Evolutionary conservation across 805 yeast species (phyloP), one percentile per base, ranked within the genome.

Genomic region (Yamadazyma endophytica): DNA sequence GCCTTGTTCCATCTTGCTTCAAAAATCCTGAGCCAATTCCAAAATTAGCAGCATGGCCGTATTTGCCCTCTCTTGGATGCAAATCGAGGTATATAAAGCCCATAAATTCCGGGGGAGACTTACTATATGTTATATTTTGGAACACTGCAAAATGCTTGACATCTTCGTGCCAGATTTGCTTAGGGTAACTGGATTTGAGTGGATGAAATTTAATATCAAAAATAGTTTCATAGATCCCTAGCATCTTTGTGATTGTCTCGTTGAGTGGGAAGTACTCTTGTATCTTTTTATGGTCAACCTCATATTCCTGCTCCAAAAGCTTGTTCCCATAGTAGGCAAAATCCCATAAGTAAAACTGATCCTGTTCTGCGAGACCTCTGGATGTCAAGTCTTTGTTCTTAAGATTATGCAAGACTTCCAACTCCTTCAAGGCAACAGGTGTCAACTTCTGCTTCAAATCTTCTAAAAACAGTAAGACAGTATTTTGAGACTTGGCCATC

Each of bases 31-130:
- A 75, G 8, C 67, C 59, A 29, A 83, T 54, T 12, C 79, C 80
- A 50, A 86, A 85, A 52, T 82, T 82, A 5, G 95, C 95, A 26
- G 95, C 95, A 54, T 86, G 95, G 2, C 88, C 84, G 58, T 83
- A 86, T 55, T 86, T 86, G 46, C 90, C 90, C 35, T 79, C 82
- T 50, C 95, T 73, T 42, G 95, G 94, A 54, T 83, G 89, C 48
- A 85, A 61, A 54, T 86, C 95, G 40, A 86, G 76, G 56, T 78
- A 82, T 27, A 86, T 58, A 75, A 84, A 81, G 18, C 95, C 95
- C 36, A 76, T 71, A 58, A 86, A 85, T 37, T 66, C 71, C 2
- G 37, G 42, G 15, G 43, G 39, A 11, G 79, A 77, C 1, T 45
- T 42, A 7, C 60, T 57, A n/a, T 52, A 44, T 17, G 52, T 50